These are phyloP conservation scores for Gaertneriomyces sp. DNA, from an alignment of 192 early-diverging fungal genomes.

Conservation along the genomic window DNA sequence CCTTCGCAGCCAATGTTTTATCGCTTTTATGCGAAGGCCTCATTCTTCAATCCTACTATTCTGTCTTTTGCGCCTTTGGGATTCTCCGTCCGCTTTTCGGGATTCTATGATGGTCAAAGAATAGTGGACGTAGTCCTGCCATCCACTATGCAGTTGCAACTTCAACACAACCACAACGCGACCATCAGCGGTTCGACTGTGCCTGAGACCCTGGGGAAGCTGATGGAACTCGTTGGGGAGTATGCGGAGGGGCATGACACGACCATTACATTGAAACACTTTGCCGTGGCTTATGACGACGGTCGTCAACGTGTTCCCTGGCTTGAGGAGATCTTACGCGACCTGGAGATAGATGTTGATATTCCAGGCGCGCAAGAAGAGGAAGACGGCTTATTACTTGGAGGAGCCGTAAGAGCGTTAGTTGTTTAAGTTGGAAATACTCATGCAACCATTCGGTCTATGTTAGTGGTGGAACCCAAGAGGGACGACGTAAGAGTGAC, in stretches of 20 bases:
- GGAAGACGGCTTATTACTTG: slow-evolving; percentile 12
- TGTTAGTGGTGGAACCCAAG: too few species aligned
- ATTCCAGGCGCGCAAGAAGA: slow-evolving; percentile 14
- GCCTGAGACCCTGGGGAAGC: not conserved
- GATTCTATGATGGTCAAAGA: slow-evolving; percentile 11
- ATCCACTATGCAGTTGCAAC: slow-evolving; percentile 11
- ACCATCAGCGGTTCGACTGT: slow-evolving; percentile 3
- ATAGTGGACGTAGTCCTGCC: slow-evolving; percentile 16
- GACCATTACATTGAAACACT: slow-evolving; percentile 3
- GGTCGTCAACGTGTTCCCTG: not conserved
- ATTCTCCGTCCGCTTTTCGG: slow-evolving; percentile 21
- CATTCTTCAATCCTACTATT: slow-evolving; percentile 19
- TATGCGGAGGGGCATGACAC: slow-evolving; percentile 17
- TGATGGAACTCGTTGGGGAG: slow-evolving; percentile 21
- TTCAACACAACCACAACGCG: slow-evolving; percentile 14
- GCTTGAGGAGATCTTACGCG: slow-evolving; percentile 13
- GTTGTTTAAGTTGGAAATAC: not conserved
- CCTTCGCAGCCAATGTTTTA: not conserved
- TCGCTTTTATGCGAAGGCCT: not conserved
- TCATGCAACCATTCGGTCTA: too few species aligned
- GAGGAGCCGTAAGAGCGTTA: not conserved
- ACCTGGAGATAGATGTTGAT: slow-evolving; percentile 19
- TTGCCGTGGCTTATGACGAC: slow-evolving; percentile 7
- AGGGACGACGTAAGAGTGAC: too few species aligned
- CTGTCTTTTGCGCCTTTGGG: slow-evolving; percentile 14